Conservation (phyloP, 306 rosid species). For the Cucurbita ficifolia region DNA sequence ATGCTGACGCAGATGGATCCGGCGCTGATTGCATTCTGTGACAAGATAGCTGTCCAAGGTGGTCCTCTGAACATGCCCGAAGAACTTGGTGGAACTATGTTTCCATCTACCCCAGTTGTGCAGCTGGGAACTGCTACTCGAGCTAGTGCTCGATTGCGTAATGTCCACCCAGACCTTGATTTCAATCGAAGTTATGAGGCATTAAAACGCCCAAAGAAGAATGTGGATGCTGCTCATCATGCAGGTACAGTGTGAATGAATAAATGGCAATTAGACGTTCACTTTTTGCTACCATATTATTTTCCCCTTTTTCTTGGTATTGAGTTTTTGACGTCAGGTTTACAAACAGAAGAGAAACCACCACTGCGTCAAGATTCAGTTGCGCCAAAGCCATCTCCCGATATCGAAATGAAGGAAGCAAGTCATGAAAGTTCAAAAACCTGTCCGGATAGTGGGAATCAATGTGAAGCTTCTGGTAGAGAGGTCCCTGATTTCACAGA, state of each 20-base stretch:
- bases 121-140: constrained; percentile 60
- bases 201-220: constrained; percentile 53
- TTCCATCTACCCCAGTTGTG: constrained; percentile 60
- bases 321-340: constrained; percentile 2
- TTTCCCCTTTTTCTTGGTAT: not conserved
- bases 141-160: constrained; percentile 80
- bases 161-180: constrained; percentile 68
- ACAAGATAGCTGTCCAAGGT: constrained; percentile 77
- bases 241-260: constrained; percentile 35
- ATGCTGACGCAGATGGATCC: constrained; percentile 99
- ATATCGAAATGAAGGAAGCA: constrained; percentile 24
- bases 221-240: constrained; percentile 27
- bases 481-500: constrained; percentile 24
- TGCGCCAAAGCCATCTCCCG: constrained; percentile 24
- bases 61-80: constrained; percentile 67
- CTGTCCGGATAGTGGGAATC: constrained; percentile 19
- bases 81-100: constrained; percentile 44
- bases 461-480: constrained; percentile 19
- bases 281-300: not conserved
- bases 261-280: not conserved
- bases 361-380: constrained; percentile 29
- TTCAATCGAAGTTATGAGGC: constrained; percentile 59
- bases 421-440: constrained; percentile 18
- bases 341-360: constrained; percentile 39
- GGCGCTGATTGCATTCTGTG: constrained; percentile 69